Conservation (phyloP, 495 filamentous ascomycete species). For the Alectoria sarmentosa region DNA sequence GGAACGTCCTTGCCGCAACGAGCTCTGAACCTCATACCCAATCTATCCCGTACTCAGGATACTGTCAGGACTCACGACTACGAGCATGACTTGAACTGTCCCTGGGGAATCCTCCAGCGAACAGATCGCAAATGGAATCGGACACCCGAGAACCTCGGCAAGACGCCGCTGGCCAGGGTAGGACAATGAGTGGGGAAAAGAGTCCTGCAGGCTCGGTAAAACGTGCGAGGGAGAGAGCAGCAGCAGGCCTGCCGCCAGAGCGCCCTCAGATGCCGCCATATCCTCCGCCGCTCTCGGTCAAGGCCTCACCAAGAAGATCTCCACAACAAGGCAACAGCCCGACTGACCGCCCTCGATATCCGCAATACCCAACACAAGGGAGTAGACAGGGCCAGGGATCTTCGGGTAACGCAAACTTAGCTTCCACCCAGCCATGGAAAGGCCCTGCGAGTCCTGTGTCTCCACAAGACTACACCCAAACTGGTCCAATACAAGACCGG, state of each 20-base stretch:
- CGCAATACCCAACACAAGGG: slow-evolving; percentile 5
- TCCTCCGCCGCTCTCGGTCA: slow-evolving; percentile 29
- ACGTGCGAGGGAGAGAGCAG: slow-evolving; percentile 46
- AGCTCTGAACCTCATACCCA: not conserved
- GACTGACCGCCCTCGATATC: slow-evolving; percentile 5
- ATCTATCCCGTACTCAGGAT: not conserved
- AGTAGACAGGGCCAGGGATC: slow-evolving; percentile 5
- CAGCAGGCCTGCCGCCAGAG: slow-evolving; percentile 41
- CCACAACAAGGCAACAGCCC: slow-evolving; percentile 11
- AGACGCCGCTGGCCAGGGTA: slow-evolving; percentile 4
- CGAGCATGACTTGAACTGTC: slow-evolving; percentile 8
- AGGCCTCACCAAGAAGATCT: slow-evolving; percentile 15
- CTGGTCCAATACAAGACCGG: slow-evolving; percentile 37
- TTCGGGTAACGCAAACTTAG: not conserved
- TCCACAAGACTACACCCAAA: slow-evolving; percentile 29
- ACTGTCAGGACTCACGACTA: not conserved
- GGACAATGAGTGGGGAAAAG: slow-evolving; percentile 15
- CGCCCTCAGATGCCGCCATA: slow-evolving; percentile 19
- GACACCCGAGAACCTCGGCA: slow-evolving; percentile 14
- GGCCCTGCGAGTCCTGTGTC: slow-evolving; percentile 34
- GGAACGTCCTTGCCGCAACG: not conserved
- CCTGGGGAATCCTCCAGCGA: not conserved
- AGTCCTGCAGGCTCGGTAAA: slow-evolving; percentile 38
- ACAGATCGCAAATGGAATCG: slow-evolving; percentile 18
- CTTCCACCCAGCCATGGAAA: slow-evolving; percentile 24